Percentiles rank a stretch among this genome's conserved stretches.
phyloP scores from a whole-genome alignment of 2,329 filamentous ascomycete species.

The Graphilbum fragrans region DNA sequence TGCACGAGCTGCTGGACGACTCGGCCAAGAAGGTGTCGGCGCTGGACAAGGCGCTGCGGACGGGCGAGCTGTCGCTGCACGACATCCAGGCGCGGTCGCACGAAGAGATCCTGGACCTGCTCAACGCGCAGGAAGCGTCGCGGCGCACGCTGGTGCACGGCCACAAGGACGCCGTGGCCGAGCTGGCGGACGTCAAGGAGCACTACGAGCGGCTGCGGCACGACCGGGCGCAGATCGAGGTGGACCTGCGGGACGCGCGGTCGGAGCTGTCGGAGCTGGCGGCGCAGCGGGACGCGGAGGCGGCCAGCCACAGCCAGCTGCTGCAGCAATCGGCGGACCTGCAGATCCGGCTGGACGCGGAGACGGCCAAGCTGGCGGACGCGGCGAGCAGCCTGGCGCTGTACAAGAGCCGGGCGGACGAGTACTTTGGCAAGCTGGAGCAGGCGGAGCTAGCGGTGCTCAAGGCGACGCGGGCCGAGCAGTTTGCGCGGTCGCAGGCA shows the following conservation, averaged over 20 bases:
- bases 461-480: conserved; percentile 82
- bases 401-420: conserved; percentile 86
- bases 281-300: conserved; percentile 71
- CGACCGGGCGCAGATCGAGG: conserved; percentile 65
- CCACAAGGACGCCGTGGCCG: conserved; percentile 75
- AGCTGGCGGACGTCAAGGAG: conserved; percentile 75
- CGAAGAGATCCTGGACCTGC: conserved; percentile 83
- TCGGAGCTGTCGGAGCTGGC: conserved; percentile 76
- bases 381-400: conserved; percentile 71
- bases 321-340: conserved; percentile 87
- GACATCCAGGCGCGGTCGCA: conserved; percentile 90
- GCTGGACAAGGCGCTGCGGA: conserved; percentile 74
- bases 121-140: conserved; percentile 87
- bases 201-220: conserved; percentile 82
- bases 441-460: conserved; percentile 93
- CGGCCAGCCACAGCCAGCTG: conserved; percentile 75
- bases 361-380: conserved; percentile 74
- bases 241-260: conserved; percentile 72
- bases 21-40: conserved; percentile 85
- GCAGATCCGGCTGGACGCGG: conserved; percentile 83
- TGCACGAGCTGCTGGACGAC: conserved; percentile 92
- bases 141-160: conserved; percentile 68
- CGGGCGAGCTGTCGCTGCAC: conserved; percentile 75
- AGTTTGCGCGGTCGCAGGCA: conserved; percentile 84
- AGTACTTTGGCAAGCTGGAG: conserved; percentile 95